These are phyloP conservation scores for Alternaria novae-zelandiae DNA, from an alignment of 2,329 filamentous ascomycete genomes.

Conservation along the genomic window DNA sequence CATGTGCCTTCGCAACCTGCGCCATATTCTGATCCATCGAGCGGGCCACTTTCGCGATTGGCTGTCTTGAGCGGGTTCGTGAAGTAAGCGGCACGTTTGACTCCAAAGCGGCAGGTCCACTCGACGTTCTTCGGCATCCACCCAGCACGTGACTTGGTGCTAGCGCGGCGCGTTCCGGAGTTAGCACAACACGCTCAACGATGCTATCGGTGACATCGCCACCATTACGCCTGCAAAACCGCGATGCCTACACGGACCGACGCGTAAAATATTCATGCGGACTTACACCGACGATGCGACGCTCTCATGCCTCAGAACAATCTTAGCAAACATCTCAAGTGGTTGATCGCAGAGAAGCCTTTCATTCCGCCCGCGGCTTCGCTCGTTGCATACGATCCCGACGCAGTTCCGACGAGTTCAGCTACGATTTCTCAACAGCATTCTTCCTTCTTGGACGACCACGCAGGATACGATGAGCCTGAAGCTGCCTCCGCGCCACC, in stretches of 20 bases:
- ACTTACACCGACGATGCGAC: slow-evolving; percentile 32
- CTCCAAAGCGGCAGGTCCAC: neutral
- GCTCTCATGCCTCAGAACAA: slow-evolving; percentile 58
- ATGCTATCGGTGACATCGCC: slow-evolving; percentile 24
- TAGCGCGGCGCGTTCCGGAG: slow-evolving; percentile 27
- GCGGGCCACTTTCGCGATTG: neutral
- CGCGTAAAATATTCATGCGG: slow-evolving; percentile 33
- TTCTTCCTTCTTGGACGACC: slow-evolving; percentile 11
- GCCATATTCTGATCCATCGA: neutral
- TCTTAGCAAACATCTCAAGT: slow-evolving; percentile 55
- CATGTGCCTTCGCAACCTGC: neutral
- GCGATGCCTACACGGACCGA: slow-evolving; percentile 18
- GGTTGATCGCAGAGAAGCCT: slow-evolving; percentile 55
- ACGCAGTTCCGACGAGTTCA: slow-evolving; percentile 29
- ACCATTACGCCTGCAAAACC: slow-evolving; percentile 22
- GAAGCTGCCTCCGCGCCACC: slow-evolving; percentile 16
- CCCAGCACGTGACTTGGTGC: slow-evolving; percentile 37
- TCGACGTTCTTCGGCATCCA: neutral
- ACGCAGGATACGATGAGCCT: slow-evolving; percentile 28
- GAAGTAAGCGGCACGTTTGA: slow-evolving; percentile 1
- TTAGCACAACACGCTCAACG: slow-evolving; percentile 29
- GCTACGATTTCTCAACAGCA: slow-evolving; percentile 24
- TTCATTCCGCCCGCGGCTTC: slow-evolving; percentile 49
- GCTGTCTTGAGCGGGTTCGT: neutral
- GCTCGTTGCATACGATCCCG: slow-evolving; percentile 38